A percentile compares a stretch with the other conserved stretches of the same genome.
Conservation (phyloP, 2,329 filamentous ascomycete species). For the Ceratocystis lukuohia region DNA sequence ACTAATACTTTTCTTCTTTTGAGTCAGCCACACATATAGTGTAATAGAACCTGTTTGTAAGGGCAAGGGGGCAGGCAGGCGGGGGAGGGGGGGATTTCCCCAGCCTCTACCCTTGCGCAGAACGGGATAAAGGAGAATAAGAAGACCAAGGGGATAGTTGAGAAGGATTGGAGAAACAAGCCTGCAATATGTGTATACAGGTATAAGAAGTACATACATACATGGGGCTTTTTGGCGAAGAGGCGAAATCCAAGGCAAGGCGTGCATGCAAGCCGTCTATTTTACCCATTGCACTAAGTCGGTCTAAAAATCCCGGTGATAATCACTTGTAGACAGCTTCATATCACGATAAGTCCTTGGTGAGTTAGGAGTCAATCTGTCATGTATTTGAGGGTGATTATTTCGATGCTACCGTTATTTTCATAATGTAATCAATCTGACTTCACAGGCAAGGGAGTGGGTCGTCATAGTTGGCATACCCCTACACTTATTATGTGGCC, state of each 20-base stretch:
- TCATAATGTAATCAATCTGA: neutral
- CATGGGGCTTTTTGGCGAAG: neutral
- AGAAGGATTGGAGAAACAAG: neutral
- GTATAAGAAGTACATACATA: neutral
- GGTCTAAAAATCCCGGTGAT: neutral
- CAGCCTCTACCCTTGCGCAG: neutral
- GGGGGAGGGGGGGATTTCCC: neutral
- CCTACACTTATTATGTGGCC: neutral
- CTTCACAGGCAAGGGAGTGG: neutral
- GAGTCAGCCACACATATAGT: neutral
- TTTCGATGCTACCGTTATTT: neutral
- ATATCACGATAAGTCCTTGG: neutral
- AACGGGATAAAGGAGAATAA: slow-evolving; percentile 8
- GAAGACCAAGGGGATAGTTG: neutral
- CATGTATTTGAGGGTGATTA: neutral
- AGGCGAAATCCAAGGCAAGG: neutral
- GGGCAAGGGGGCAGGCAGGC: neutral
- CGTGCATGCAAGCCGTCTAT: neutral
- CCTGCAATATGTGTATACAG: neutral
- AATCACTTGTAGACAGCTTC: neutral
- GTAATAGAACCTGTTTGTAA: neutral
- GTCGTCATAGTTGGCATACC: neutral
- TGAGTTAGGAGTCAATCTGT: neutral
- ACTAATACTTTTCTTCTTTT: neutral
- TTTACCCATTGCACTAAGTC: no score